Evolutionary conservation across 805 yeast species (phyloP), one percentile per base, ranked within the genome.

Genomic region (Lachancea lanzarotensis): DNA sequence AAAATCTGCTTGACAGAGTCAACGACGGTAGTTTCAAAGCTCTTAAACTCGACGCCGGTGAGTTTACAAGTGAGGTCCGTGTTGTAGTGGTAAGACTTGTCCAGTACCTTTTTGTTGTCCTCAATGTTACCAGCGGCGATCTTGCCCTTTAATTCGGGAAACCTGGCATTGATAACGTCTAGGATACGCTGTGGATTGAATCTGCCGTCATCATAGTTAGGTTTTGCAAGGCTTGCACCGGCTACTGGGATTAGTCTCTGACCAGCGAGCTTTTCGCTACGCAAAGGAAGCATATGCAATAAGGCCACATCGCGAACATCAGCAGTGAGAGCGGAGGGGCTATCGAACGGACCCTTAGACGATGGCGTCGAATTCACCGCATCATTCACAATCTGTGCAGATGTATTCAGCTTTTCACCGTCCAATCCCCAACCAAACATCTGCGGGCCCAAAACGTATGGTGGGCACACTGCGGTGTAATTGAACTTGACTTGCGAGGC

Each of bases 291-390:
- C 12, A 77, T 52, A 55, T 81, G 87, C 7, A 81, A 78, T 43
- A 56, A 56, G 7, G 85, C 83, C 34, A 76, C 82, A 54, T 81
- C 85, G 54, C 84, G 70, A 5, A 80, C 84, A 58, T 80, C 84
- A 29, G 75, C 67, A 38, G 56, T 69, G 12, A 52, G 53, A 52
- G 57, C 54, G 63, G 54, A 25, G 57, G 63, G 32, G 9, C 40
- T 38, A 6, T 57, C 45, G 50, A 44, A 44, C 3, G 47, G 47
- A 2, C 47, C 47, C 27, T 44, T 19, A 13, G 17, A 40, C 45
- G 57, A 58, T 36, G 68, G 48, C 12, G 53, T 45, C 5, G 54
- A 45, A 40, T 62, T 57, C 19, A 64, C 35, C 46, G 66, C 49
- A 43, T 45, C 26, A 49, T 58, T 66, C 54, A 67, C 52, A 47